Conservation (phyloP, 352 stramenopile genomes). For the Phytophthora meadii region DNA sequence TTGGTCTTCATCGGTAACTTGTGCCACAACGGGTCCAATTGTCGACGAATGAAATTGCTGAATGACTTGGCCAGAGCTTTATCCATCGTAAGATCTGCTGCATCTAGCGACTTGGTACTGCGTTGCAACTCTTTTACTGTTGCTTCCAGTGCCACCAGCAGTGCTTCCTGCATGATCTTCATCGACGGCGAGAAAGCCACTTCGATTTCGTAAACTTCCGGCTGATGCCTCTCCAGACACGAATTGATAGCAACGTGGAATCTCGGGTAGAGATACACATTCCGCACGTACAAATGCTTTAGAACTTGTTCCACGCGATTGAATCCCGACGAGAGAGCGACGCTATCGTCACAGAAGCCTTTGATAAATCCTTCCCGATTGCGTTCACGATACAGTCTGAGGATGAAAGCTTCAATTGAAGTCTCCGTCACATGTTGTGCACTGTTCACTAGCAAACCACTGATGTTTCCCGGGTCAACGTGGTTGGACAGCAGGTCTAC, state of each 20-base stretch:
- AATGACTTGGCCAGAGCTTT: slow-evolving; percentile 92
- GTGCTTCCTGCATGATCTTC: slow-evolving; percentile 94
- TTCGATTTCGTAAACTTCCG: slow-evolving; percentile 95
- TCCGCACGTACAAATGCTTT: slow-evolving; percentile 93
- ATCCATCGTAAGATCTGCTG: slow-evolving; percentile 92
- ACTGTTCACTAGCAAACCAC: slow-evolving; percentile 94
- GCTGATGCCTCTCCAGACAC: slow-evolving; percentile 87
- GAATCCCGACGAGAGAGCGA: slow-evolving; percentile 92
- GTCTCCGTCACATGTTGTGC: slow-evolving; percentile 94
- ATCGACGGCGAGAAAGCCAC: slow-evolving; percentile 92
- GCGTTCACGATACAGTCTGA: slow-evolving; percentile 92
- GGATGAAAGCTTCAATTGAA: slow-evolving; percentile 97
- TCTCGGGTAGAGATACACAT: slow-evolving; percentile 95
- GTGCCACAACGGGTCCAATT: slow-evolving; percentile 98
- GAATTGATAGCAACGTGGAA: slow-evolving; percentile 94
- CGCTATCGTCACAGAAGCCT: slow-evolving; percentile 95
- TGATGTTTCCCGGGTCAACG: slow-evolving; percentile 85
- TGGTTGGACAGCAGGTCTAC: slow-evolving; percentile 95
- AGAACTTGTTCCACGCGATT: slow-evolving; percentile 95
- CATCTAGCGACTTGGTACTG: slow-evolving; percentile 83
- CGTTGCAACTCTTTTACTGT: slow-evolving; percentile 95
- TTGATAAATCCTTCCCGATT: slow-evolving; percentile 96
- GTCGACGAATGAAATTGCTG: slow-evolving; percentile 67
- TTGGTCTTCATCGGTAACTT: slow-evolving; percentile 93
- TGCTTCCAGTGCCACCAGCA: slow-evolving; percentile 93